Base-by-base conservation (phyloP, 176 grass and related monocot genomes). In the Eremochloa ophiuroides region DNA sequence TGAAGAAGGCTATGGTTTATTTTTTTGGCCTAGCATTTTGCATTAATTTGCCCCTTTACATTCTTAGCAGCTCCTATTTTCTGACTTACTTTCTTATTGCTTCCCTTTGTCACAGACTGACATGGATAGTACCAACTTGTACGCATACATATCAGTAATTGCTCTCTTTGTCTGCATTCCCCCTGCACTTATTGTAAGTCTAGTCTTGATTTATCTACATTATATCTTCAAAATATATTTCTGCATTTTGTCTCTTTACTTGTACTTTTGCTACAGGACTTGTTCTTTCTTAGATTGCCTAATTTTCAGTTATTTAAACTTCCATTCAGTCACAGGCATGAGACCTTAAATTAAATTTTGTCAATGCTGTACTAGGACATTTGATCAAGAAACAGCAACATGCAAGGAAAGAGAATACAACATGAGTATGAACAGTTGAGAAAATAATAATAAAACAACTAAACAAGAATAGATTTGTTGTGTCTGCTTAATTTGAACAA, bases 81-180 rank as follows among this genome's bases (percentile, higher is more conserved):
- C 69, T 86, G 18, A 53, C 62, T 69, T 74, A 9, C 50, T 84
- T 40, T 68, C 4, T 50, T 44, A 46, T 58, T 82, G 16, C 91
- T 95, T 56, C 23, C 20, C 51, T 56, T n/a, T n/a, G 20, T 56
- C 22, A 87, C 89, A 99, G 97, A 91, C 87, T 47, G 97, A 92
- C 84, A 99, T 99, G 97, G 93, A 99, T 80, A 96, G 97, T 75
- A 99, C 97, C 87, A 99, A 99, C 23, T 80, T 99, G 35, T 99
- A 99, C 77, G 93, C 97, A 50, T 99, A 99, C 76, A 99, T 93
- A 81, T 90, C 93, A n/a, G 93, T 99, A 44, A 99, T 99, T 81
- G 83, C 97, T 76, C 97, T 99, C 68, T 33, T 99, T 46, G 97
- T 93, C 77, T 99, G 97, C 83, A 95, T 99, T 38, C 97, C 96